These are phyloP conservation scores for Panicum virgatum DNA, from an alignment of 202 grass and related monocot species.

Conservation along the genomic window DNA sequence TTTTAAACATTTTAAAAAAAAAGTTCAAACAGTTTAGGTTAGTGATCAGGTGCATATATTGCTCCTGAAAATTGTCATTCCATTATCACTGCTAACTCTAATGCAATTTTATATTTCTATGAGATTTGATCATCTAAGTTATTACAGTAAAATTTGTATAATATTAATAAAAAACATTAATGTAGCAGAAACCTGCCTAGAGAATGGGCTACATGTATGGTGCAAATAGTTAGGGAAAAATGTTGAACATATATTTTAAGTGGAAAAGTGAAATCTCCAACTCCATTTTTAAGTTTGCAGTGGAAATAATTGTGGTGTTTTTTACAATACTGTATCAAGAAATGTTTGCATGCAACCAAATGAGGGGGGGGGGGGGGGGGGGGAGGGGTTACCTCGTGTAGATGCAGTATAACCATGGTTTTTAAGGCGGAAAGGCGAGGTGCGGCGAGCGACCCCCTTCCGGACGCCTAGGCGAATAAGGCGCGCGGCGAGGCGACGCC, in stretches of 20 bases:
- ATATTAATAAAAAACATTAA: neutral
- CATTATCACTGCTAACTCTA: neutral
- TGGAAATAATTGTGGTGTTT: neutral
- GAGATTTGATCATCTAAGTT: slow-evolving; percentile 16
- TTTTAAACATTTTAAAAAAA: neutral
- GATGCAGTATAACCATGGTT: neutral
- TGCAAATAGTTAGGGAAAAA: neutral
- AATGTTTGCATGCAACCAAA: slow-evolving; percentile 5
- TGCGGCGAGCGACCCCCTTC: no score
- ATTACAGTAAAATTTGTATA: neutral
- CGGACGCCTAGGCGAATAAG: no score
- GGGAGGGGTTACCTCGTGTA: neutral
- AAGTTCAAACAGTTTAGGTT: neutral
- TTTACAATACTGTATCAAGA: neutral
- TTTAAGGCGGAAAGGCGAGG: no score
- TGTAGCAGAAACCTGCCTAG: slow-evolving; percentile 5
- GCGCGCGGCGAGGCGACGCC: no score
- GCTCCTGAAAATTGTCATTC: neutral
- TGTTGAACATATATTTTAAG: neutral
- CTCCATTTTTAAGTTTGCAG: neutral
- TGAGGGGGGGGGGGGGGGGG: neutral
- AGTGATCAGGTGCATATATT: neutral
- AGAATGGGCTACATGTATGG: slow-evolving; percentile 20
- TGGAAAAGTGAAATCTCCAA: slow-evolving; percentile 14
- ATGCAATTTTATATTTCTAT: neutral